Evolutionary conservation across 2,329 filamentous ascomycete genomes (phyloP), one percentile per base, ranked within the genome.

Genomic region (Exophiala sideris): DNA sequence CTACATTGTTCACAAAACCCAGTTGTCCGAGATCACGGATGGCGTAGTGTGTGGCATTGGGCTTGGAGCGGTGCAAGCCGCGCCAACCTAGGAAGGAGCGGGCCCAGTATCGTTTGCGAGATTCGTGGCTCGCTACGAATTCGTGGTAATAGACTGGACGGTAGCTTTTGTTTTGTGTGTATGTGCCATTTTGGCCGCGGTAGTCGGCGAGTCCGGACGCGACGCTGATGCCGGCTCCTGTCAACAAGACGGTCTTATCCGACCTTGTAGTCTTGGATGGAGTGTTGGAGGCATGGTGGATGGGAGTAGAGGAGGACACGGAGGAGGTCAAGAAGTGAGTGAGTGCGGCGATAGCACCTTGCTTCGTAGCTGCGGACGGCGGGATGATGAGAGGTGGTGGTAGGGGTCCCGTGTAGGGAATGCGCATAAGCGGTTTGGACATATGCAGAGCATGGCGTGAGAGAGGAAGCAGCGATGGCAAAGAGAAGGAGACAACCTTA

Each of bases 131-230:
- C 44, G 79, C 75, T 40, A 90, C 72, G 67, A 97, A 99, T 69
- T 99, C 94, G 70, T 90, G 85, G 70, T 88, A 91, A 74, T 95
- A 99, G 62, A 96, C 95, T 32, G 92, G 94, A 2, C 88, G 84
- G 68, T 95, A 96, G 11, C 83, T 84, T 74, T 88, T 90, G 74
- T 97, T 97, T 66, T 94, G 80, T 40, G 90, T 86, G 69, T 99
- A 99, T 7, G 92, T 97, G 57, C 94, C 94, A 61, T 91, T 88
- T 47, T 82, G 79, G 16, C 94, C 94, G 51, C 94, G 80, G 70
- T 99, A 99, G 72, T 99, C 94, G 29, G 92, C 88, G 32, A 99
- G 79, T 0, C 94, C 94, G 9, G 90, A 96, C 3, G 91, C 89
- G 7, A 97, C 92, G 1, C 90, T 96, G 47, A 99, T 88, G 2